Evolutionary conservation across 768 basidiomycete genomes (phyloP).

Genomic region (Suillus discolor): DNA sequence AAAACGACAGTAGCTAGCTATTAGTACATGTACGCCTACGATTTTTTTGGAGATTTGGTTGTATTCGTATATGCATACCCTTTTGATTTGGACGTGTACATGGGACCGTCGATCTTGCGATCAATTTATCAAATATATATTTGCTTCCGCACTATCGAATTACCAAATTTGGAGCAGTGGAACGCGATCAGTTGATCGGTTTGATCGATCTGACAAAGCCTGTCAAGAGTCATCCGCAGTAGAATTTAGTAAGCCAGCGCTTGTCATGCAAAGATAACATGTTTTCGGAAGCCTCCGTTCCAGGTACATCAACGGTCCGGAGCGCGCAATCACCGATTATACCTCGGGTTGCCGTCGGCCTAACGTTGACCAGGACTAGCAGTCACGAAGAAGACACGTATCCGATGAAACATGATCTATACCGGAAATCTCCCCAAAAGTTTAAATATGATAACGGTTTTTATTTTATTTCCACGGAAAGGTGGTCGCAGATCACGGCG

Average conservation of each 20-base stretch:
- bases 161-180: neutral
- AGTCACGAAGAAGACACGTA: too few species aligned
- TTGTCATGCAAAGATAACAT: too few species aligned
- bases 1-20: conserved; percentile 17
- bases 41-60: conserved; percentile 31
- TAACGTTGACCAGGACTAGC: neutral
- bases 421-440: conserved; percentile 1
- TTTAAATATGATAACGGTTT: too few species aligned
- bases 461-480: too few species aligned
- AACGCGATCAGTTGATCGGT: neutral
- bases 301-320: conserved; percentile 16
- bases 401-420: neutral
- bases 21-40: conserved; percentile 26
- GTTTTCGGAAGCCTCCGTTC: conserved; percentile 5
- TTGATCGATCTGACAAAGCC: conserved; percentile 4
- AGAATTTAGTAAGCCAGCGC: conserved; percentile 2
- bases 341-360: conserved; percentile 7
- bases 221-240: neutral
- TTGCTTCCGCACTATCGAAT: neutral
- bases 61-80: conserved; percentile 25
- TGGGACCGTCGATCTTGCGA: conserved; percentile 2
- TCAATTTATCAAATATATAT: conserved; percentile 5
- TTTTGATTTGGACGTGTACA: neutral
- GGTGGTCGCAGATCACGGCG: too few species aligned
- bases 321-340: conserved; percentile 25